These are phyloP conservation scores for Globisporangium splendens DNA, from an alignment of 352 stramenopile species.

Conservation along the genomic window DNA sequence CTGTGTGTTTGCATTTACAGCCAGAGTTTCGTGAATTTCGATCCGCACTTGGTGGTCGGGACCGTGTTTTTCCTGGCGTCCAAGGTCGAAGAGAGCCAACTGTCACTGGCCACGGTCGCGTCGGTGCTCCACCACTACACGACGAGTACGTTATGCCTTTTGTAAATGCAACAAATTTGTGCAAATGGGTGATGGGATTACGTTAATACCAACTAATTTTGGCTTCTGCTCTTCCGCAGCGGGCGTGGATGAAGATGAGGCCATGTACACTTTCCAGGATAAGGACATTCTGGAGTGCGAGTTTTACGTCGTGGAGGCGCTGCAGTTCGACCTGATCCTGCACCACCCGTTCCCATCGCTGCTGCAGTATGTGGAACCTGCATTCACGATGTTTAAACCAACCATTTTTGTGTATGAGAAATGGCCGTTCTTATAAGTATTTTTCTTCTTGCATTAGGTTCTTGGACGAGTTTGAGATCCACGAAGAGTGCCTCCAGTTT, in stretches of 20 bases:
- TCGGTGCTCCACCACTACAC: slow-evolving; percentile 86
- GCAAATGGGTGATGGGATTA: not conserved
- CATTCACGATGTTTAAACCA: too few relatives aligned
- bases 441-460: slow-evolving; percentile 30
- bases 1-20: slow-evolving; percentile 24
- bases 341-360: slow-evolving; percentile 82
- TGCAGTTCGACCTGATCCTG: slow-evolving; percentile 87
- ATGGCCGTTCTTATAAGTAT: too few relatives aligned
- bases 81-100: slow-evolving; percentile 86
- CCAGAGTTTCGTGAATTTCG: slow-evolving; percentile 89
- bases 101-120: slow-evolving; percentile 73
- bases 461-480: slow-evolving; percentile 80
- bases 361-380: slow-evolving; percentile 50
- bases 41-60: slow-evolving; percentile 79
- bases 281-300: slow-evolving; percentile 90
- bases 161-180: not conserved
- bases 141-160: slow-evolving; percentile 43
- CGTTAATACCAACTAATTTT: too few relatives aligned
- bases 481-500: slow-evolving; percentile 83
- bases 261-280: slow-evolving; percentile 87
- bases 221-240: slow-evolving; percentile 21
- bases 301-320: slow-evolving; percentile 86
- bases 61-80: slow-evolving; percentile 86
- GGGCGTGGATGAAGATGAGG: slow-evolving; percentile 81
- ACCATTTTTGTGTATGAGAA: too few relatives aligned